These are phyloP conservation scores for Kwoniella shivajii DNA, from an alignment of 1,284 basidiomycete species.

Conservation along the genomic window DNA sequence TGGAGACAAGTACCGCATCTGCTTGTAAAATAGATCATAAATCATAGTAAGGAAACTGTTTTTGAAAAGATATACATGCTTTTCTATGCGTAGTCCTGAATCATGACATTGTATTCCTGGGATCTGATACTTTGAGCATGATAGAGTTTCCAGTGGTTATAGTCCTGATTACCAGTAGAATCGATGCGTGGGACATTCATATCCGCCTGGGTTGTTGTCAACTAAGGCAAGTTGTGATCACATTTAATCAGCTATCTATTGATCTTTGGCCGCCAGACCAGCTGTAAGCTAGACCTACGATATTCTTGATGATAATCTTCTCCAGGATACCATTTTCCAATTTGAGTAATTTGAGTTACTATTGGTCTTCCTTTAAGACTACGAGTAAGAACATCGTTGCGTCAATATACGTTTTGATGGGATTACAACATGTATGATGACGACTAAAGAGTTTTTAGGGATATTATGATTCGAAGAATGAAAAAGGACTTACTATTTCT, in stretches of 20 bases:
- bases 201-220: slow-evolving; percentile 55
- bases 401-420: too few species aligned
- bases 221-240: slow-evolving; percentile 27
- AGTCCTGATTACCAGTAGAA: slow-evolving; percentile 56
- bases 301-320: slow-evolving; percentile 86
- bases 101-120: too few species aligned
- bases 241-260: background rate
- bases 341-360: slow-evolving; percentile 70
- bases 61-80: too few species aligned
- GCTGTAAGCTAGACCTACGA: slow-evolving; percentile 48
- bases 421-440: too few species aligned
- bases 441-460: too few species aligned
- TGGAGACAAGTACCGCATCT: too few species aligned
- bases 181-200: slow-evolving; percentile 57
- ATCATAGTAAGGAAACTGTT: too few species aligned
- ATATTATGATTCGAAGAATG: too few species aligned
- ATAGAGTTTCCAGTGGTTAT: too few species aligned
- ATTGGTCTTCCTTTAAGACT: slow-evolving; percentile 74
- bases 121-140: too few species aligned
- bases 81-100: too few species aligned
- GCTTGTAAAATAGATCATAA: too few species aligned
- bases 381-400: slow-evolving; percentile 53
- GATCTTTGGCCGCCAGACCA: background rate
- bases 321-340: slow-evolving; percentile 75
- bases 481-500: slow-evolving; percentile 63